Evolutionary conservation across 2,329 filamentous ascomycete genomes (phyloP).

Genomic region (Dactylellina leptospora): DNA sequence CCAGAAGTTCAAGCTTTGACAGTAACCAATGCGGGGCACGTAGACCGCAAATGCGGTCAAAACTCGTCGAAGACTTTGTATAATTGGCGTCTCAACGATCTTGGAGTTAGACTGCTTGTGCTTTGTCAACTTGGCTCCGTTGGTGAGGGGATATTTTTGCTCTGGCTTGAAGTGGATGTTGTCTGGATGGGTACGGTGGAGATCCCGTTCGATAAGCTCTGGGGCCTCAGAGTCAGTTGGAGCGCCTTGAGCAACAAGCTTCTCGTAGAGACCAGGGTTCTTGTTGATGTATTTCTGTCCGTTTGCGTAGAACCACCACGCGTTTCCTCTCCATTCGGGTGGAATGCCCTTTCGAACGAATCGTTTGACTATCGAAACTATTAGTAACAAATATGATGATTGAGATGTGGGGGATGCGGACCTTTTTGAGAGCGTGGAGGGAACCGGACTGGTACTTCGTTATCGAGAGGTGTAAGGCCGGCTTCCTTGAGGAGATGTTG

Average conservation of each 20-base stretch:
- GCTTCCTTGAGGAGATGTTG: slow-evolving; percentile 77
- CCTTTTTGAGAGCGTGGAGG: slow-evolving; percentile 79
- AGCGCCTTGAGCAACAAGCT: slow-evolving; percentile 71
- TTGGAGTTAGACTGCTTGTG: slow-evolving; percentile 57
- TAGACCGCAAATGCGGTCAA: slow-evolving; percentile 89
- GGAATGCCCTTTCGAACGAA: slow-evolving; percentile 94
- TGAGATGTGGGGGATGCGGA: slow-evolving; percentile 1
- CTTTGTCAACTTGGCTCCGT: slow-evolving; percentile 59
- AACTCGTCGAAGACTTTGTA: slow-evolving; percentile 82
- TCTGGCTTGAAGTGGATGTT: slow-evolving; percentile 87
- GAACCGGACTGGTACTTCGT: slow-evolving; percentile 77
- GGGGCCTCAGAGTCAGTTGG: slow-evolving; percentile 76
- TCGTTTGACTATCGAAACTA: slow-evolving; percentile 69
- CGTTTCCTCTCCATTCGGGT: slow-evolving; percentile 90
- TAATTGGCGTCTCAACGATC: slow-evolving; percentile 76
- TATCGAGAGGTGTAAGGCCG: slow-evolving; percentile 66
- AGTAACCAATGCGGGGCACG: slow-evolving; percentile 91
- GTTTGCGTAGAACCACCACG: slow-evolving; percentile 96
- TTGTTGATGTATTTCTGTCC: slow-evolving; percentile 81
- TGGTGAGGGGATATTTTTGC: slow-evolving; percentile 58
- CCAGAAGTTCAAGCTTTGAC: slow-evolving; percentile 93
- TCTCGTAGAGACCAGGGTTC: slow-evolving; percentile 78
- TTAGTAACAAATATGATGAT: not conserved
- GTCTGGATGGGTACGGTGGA: slow-evolving; percentile 93
- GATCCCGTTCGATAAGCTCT: slow-evolving; percentile 90